Evolutionary conservation across 1,284 basidiomycete species (phyloP).

Genomic region (Sporisorium exsertum): DNA sequence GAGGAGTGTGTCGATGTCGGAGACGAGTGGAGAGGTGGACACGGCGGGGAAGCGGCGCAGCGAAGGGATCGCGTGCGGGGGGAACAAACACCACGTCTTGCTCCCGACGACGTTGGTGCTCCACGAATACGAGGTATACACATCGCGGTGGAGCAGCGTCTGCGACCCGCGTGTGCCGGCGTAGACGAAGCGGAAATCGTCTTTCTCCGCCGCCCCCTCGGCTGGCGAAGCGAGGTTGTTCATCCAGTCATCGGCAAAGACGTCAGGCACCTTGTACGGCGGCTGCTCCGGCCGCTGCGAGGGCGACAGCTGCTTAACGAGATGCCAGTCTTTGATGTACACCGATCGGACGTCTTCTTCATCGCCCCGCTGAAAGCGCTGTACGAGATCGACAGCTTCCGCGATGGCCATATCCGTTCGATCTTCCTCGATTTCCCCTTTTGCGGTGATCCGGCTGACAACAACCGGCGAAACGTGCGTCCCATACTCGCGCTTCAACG

Average conservation of each 20-base stretch:
- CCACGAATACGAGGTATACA: conserved; percentile 74
- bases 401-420: conserved; percentile 38
- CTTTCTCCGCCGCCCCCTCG: conserved; percentile 8
- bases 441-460: background rate
- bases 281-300: background rate
- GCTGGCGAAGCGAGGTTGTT: conserved; percentile 46
- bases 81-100: conserved; percentile 74
- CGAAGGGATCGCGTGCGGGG: conserved; percentile 69
- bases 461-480: conserved; percentile 49
- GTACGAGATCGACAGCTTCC: conserved; percentile 39
- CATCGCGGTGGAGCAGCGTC: conserved; percentile 62
- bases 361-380: background rate
- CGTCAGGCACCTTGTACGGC: conserved; percentile 71
- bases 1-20: conserved; percentile 15
- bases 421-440: conserved; percentile 11
- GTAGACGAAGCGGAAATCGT: conserved; percentile 72
- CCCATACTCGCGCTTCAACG: conserved; percentile 27
- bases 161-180: conserved; percentile 48
- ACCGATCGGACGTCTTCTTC: conserved; percentile 47
- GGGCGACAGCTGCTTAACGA: conserved; percentile 67
- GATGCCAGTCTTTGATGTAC: conserved; percentile 76
- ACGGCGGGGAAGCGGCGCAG: conserved; percentile 65
- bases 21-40: conserved; percentile 58
- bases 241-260: conserved; percentile 74
- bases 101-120: conserved; percentile 74